Base-by-base conservation (phyloP, 2,329 filamentous ascomycete species). In the Eurotiales sp. region DNA sequence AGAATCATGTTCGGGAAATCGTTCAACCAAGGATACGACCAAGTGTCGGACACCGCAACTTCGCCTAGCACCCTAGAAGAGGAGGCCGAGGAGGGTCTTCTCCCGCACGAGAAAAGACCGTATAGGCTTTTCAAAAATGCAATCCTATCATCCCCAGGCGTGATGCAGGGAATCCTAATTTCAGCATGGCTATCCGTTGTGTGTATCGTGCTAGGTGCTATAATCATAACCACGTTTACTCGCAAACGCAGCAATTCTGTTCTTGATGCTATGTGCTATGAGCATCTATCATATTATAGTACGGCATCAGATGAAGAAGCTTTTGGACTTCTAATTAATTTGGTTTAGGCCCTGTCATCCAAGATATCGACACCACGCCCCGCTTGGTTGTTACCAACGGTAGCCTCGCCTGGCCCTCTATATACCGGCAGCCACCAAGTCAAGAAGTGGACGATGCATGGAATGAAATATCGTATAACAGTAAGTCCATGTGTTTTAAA, bases 391-490 rank as follows among this genome's bases (percentile, higher is more conserved):
- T 17, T 7, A 45, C 21, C 34, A 51, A 53, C 25, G 47, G 51
- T 14, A 41, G 36, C 19, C 41, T 53, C 7, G 15, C 46, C 32
- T 43, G 39, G 29, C 22, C 39, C 15, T 51, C 51, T 14, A 45
- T 53, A 36, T 57, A 49, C 25, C 25, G 53, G 14, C 27, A 46
- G 22, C 36, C 50, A 10, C 50, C 54, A 11, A 41, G 44, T 19
- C 52, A 46, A 11, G 44, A 47, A 27, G 30, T 56, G 5, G 56
- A 58, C 36, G 55, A 42, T 14, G 56, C 55, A 21, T 58, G 56
- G 55, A 44, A 52, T 17, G 23, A 47, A 19, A 53, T 45, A 30
- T 29, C 30, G 17, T 39, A 46, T 25, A 25, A 49, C 17, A 39
- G 43, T 52, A 32, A 41, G 48, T 37, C 8, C 23, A n/a, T n/a